Evolutionary conservation across 805 yeast species (phyloP).

Genomic region (Cyberlindnera mycetangii): DNA sequence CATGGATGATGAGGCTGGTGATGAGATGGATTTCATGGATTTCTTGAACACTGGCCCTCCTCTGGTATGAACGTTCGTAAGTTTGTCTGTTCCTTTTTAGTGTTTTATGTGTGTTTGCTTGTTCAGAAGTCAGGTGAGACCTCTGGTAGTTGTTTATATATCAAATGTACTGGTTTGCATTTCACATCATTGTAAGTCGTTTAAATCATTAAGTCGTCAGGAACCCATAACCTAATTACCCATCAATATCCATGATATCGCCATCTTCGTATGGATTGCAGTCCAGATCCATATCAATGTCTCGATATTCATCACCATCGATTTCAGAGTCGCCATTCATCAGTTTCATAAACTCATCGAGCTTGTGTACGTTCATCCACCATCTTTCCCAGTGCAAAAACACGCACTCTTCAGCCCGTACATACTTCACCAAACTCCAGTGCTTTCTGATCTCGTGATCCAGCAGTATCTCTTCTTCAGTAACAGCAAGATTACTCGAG

Average conservation of each 20-base stretch:
- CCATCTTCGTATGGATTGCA: not conserved
- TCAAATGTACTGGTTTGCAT: not conserved
- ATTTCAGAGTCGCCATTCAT: constrained; percentile 2
- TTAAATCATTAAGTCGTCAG: too few species aligned
- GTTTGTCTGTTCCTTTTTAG: not conserved
- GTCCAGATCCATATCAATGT: constrained; percentile 3
- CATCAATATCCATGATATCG: constrained; percentile 7
- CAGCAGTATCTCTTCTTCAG: constrained; percentile 25
- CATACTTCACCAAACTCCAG: constrained; percentile 31
- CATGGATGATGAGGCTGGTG: constrained; percentile 13
- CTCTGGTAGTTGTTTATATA: not conserved
- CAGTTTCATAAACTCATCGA: constrained; percentile 12
- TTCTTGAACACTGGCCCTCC: constrained; percentile 43
- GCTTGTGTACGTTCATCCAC: constrained; percentile 21
- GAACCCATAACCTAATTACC: too few species aligned
- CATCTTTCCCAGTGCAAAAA: constrained; percentile 32
- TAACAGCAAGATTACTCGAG: constrained; percentile 1
- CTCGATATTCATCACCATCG: constrained; percentile 3
- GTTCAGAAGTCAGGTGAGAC: too few species aligned
- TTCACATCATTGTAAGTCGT: too few species aligned
- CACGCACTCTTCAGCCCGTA: constrained; percentile 19
- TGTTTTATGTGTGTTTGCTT: not conserved
- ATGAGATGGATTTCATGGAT: constrained; percentile 45
- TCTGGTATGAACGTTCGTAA: not conserved
- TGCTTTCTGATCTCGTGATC: constrained; percentile 26